Evolutionary conservation across 768 basidiomycete genomes (phyloP).

Genomic region (Serendipita sp.): DNA sequence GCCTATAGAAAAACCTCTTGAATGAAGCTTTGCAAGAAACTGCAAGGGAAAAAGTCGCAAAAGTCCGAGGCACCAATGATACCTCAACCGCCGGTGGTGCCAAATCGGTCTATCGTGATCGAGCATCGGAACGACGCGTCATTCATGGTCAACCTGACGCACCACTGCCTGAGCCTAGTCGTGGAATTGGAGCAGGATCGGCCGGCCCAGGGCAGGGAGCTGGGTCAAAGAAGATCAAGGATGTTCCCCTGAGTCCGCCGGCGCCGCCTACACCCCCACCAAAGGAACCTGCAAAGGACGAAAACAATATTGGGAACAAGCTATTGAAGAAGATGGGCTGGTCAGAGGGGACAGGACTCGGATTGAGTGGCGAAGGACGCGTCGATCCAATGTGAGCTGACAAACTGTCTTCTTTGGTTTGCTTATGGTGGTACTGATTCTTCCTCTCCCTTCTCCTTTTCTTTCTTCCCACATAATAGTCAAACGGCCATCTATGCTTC

Average conservation of each 20-base stretch:
- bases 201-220: background rate
- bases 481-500: constrained; percentile 74
- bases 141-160: constrained; percentile 86
- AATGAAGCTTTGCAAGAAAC: constrained; percentile 55
- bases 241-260: constrained; percentile 40
- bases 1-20: constrained; percentile 65
- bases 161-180: constrained; percentile 37
- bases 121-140: constrained; percentile 78
- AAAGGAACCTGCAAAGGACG: constrained; percentile 60
- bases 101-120: constrained; percentile 56
- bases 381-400: constrained; percentile 68
- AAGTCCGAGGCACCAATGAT: constrained; percentile 33
- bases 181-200: background rate
- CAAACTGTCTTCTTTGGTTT: constrained; percentile 1
- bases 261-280: constrained; percentile 46
- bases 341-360: constrained; percentile 79
- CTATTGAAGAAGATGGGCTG: constrained; percentile 97
- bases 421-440: constrained; percentile 8
- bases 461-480: constrained; percentile 21
- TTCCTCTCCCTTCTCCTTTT: background rate
- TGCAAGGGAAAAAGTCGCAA: constrained; percentile 38
- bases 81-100: constrained; percentile 12
- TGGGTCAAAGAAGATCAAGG: constrained; percentile 27
- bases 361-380: constrained; percentile 64
- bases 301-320: constrained; percentile 80